Conservation (phyloP, 805 yeast genomes). For the Saccharomyces cerevisiae region DNA sequence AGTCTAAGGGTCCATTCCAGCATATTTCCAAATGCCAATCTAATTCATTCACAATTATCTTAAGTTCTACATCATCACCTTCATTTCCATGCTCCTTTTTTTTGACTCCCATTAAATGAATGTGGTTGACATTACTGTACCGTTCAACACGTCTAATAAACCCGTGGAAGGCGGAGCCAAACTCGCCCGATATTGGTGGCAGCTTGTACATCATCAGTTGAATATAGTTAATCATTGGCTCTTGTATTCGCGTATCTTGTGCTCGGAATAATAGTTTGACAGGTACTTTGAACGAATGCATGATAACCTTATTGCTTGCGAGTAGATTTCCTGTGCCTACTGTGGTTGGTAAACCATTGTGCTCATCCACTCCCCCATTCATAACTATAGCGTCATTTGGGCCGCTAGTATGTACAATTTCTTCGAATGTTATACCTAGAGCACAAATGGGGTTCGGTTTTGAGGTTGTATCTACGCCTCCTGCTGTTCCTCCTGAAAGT, state of each 20-base stretch:
- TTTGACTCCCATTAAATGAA: slow-evolving; percentile 40
- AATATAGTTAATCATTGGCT: slow-evolving; percentile 53
- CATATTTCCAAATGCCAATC: slow-evolving; percentile 29
- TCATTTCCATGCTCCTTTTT: slow-evolving; percentile 4
- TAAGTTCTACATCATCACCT: slow-evolving; percentile 10
- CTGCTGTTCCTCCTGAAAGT: slow-evolving; percentile 1
- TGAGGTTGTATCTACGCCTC: background rate
- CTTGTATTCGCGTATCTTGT: slow-evolving; percentile 45
- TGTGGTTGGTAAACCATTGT: slow-evolving; percentile 1
- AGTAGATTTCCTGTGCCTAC: slow-evolving; percentile 1
- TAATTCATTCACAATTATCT: slow-evolving; percentile 24
- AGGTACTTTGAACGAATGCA: slow-evolving; percentile 64
- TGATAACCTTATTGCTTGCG: slow-evolving; percentile 33
- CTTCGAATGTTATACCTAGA: slow-evolving; percentile 26
- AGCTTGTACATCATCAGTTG: slow-evolving; percentile 46
- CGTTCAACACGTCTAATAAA: slow-evolving; percentile 59
- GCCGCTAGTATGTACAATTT: slow-evolving; percentile 14
- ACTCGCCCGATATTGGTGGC: slow-evolving; percentile 28
- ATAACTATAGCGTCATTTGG: slow-evolving; percentile 5
- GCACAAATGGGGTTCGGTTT: slow-evolving; percentile 22
- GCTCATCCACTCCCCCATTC: slow-evolving; percentile 2
- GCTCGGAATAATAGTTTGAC: slow-evolving; percentile 51
- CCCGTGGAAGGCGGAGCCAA: slow-evolving; percentile 38
- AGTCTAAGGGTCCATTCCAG: slow-evolving; percentile 30
- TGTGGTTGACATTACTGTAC: slow-evolving; percentile 44